Base-by-base conservation (phyloP, 495 filamentous ascomycete species). In the Hyaloscypha finlandica region DNA sequence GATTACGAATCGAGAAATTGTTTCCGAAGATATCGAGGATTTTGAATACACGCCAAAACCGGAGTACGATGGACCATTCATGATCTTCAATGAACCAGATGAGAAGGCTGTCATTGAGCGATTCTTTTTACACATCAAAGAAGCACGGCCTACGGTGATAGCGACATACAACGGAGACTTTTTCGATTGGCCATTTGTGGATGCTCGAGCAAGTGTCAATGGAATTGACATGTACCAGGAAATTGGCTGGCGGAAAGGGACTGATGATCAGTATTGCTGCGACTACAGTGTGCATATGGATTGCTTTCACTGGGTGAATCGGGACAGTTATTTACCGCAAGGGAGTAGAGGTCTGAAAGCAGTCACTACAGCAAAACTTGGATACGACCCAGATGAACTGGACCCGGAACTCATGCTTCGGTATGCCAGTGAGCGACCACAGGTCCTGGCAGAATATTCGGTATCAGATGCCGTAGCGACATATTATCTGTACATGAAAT, bases 401-500 rank as follows among this genome's bases (percentile, higher is more conserved):
- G 95, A 99, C 75, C 95, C 95, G 0, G 95, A 99, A 75, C 83
- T 98, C 68, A 99, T 99, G 95, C 96, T 94, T 57, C 91, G 87
- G 33, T 97, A 97, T 78, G 95, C 95, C 16, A 88, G 83, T 65
- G 96, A 99, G 79, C 83, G 91, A 68, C 95, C 95, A 1, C 95
- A 99, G 74, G 95, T 90, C 0, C 79, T 99, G 53, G 93, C 95
- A 2, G 95, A 99, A 70, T 99, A 99, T 79, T 99, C 95, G 0
- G 95, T 99, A 54, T 99, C 95, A 70, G 95, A 99, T 86, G 95
- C 95, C 33, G 95, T 99, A 22, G 95, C 95, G 3, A 99, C 95
- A 3, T 99, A 98, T 76, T 99, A 99, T 74, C 84, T 99, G 53
- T 99, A 99, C 81, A 99, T 98, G 95, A 99, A 99, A 91, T 99